Evolutionary conservation across 257 asterid genomes (phyloP), one percentile per base, ranked within the genome.

Genomic region (Parsonsia alboflavescens): DNA sequence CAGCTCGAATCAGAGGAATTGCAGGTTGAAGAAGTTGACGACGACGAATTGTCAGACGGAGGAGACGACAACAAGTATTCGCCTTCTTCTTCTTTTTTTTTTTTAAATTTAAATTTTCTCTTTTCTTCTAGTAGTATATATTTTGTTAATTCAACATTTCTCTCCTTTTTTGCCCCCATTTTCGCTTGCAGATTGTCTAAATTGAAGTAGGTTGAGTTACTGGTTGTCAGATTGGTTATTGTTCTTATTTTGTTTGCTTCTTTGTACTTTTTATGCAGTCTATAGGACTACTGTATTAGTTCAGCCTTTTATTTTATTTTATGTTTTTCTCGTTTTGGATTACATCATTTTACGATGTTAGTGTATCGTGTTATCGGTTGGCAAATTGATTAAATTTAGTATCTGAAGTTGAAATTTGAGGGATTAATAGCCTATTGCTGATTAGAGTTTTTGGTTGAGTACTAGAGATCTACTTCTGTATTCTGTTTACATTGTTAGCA

Each of bases 1-100:
- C 81, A 82, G 86, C 96, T 91, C 71, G 97, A 91, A 45, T 74
- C 78, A 3, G 96, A 91, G 85, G 96, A 91, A 77, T 80, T 91
- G 75, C 91, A 73, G 86, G 89, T 91, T 8, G 96, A 93, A 78
- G 95, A 80, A 58, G 87, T 78, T 24, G 84, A 72, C 39, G 86
- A 82, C 53, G 85, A 74, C 10, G 85, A 81, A 64, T 58, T 81
- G 11, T 78, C 81, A 6, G 83, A 75, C n/a, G 85, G 67, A 15
- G 83, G 67, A 21, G 68, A 54, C 57, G 65, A 46, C 24, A 50
- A 45, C 80, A 75, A 73, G 81, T 68, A 76, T 11, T 26, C 22
- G 4, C 7, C 10, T 7, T 13, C 13, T 10, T 26, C 3, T 8
- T 42, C 6, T 42, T 24, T 61, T 21, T 48, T 48, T 48, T 45